Base-by-base conservation (phyloP, 495 filamentous ascomycete species). In the Beverwykella pulmonaria region DNA sequence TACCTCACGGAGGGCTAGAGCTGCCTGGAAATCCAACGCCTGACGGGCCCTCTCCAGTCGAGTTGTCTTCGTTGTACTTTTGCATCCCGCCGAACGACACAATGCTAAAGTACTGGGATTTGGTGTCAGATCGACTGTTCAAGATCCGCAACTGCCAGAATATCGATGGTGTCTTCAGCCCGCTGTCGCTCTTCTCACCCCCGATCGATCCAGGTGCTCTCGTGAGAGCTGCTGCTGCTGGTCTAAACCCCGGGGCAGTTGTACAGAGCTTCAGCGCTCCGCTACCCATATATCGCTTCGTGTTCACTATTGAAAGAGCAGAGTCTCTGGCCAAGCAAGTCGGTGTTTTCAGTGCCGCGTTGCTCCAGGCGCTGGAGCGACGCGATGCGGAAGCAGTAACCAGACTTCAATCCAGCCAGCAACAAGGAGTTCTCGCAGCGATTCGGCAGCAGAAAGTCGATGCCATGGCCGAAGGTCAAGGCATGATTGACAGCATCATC, bases 61-160 rank as follows among this genome's bases (percentile, higher is more conserved):
- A 41, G 9, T 17, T 17, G 36, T 8, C 36, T 9, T 8, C 36
- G 8, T 41, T 41, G 17, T 65, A 59, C 41, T 65, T 65, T 48
- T 26, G 34, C 26, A 36, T 65, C 10, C 62, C 62, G n/a, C 60
- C 34, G 9, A 48, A 67, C 63, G 25, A 29, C 60, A 15, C 55
- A 30, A n/a, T 55, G 6, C 8, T 14, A 26, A 10, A 17, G 15
- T 49, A 50, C 2, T 61, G 57, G 34, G 53, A 22, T 9, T n/a
- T 12, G 3, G 15, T 73, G 9, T 30, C 47, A 2, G 53, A 59
- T 19, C 32, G 62, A 1, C 44, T 65, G 5, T 59, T 49, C 41
- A 65, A 65, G 53, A 50, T 59, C 26, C 53, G 62, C 7, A 26
- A 65, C 41, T 49, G 54, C 30, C 27, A 30, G 44, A 36, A 65